Conservation (phyloP, 192 early-diverging fungal genomes). For the Backusella parvicylindrica region DNA sequence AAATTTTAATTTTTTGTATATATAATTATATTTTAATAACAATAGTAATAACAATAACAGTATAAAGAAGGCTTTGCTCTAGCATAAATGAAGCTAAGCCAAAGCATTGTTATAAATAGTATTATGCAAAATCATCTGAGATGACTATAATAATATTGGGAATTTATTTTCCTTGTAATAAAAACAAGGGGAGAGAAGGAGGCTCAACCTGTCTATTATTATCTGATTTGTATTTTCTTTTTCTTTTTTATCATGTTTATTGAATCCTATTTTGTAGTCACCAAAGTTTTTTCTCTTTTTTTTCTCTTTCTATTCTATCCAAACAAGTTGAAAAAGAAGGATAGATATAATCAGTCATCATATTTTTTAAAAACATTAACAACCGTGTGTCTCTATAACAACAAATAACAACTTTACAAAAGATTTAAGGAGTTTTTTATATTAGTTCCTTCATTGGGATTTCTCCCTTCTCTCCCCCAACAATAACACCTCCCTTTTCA, state of each 20-base stretch:
- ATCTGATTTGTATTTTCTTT: too few relatives aligned
- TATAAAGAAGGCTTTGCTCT: neutral
- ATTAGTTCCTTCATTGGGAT: neutral
- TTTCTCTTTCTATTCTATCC: neutral
- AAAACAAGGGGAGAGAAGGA: neutral
- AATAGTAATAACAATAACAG: neutral
- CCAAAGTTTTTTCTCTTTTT: neutral
- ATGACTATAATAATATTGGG: neutral
- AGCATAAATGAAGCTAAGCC: neutral
- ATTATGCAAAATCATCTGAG: neutral
- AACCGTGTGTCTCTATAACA: neutral
- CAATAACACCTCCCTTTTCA: neutral
- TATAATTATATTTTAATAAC: neutral
- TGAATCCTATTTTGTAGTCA: neutral
- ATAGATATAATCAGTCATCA: neutral
- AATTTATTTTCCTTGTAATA: neutral
- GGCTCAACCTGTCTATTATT: neutral
- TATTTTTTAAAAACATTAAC: neutral
- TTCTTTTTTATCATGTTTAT: neutral
- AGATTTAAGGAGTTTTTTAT: neutral
- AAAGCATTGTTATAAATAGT: neutral
- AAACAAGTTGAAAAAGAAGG: neutral
- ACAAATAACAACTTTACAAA: neutral
- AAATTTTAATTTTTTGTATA: too few relatives aligned
- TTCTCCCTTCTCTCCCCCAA: neutral